phyloP scores from a whole-genome alignment of 2,329 filamentous ascomycete species.

The Verticillium longisporum region DNA sequence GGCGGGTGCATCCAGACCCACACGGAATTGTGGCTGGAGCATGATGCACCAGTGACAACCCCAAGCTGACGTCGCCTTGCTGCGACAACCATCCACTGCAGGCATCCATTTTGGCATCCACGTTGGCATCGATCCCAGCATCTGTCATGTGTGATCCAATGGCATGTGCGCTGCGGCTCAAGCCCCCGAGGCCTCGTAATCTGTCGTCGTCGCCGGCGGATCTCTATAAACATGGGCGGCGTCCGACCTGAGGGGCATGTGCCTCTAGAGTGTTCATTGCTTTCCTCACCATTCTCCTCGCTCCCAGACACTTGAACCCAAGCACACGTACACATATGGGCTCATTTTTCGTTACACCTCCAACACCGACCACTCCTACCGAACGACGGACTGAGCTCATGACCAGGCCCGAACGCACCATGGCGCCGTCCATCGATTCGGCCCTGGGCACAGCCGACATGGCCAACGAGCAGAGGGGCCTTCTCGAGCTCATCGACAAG shows the following conservation, averaged over 20 bases:
- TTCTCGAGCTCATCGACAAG: slow-evolving; percentile 51
- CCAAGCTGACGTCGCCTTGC: not conserved
- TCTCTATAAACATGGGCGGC: not conserved
- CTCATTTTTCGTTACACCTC: not conserved
- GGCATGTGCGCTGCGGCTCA: not conserved
- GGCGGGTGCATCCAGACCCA: not conserved
- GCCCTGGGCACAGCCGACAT: slow-evolving; percentile 42
- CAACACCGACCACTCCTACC: not conserved
- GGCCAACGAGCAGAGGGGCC: slow-evolving; percentile 45
- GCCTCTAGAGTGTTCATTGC: not conserved
- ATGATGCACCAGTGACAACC: not conserved
- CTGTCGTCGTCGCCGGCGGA: not conserved
- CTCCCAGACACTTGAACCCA: not conserved
- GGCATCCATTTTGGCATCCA: not conserved
- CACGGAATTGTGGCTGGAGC: not conserved
- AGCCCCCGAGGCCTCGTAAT: not conserved
- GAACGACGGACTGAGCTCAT: slow-evolving; percentile 8
- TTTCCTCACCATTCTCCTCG: not conserved
- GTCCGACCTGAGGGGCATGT: not conserved
- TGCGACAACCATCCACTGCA: not conserved
- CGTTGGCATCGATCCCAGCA: not conserved
- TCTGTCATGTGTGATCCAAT: not conserved
- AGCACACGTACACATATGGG: not conserved
- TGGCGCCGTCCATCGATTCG: slow-evolving; percentile 37
- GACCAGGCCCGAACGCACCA: slow-evolving; percentile 14